phyloP scores from a whole-genome alignment of 176 grass and related monocot genomes.

The Metroxylon sagu region DNA sequence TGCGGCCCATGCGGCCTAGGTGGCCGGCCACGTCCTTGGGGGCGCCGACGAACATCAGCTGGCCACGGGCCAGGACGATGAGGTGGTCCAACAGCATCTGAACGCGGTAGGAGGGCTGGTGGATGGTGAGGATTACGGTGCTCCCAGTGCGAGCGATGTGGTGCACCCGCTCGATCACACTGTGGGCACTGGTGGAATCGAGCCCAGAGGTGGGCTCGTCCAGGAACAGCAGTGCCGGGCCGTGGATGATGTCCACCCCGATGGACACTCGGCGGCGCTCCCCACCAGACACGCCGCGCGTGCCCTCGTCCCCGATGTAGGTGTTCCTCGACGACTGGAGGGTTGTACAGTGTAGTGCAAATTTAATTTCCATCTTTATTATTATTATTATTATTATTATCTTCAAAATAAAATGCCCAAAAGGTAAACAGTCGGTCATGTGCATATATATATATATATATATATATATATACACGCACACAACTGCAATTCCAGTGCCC shows the following conservation, averaged over 20 bases:
- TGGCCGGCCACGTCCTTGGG: conserved; percentile 34
- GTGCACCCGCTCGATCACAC: conserved; percentile 65
- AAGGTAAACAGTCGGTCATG: too few species aligned
- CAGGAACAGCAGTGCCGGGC: conserved; percentile 54
- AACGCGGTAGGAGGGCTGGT: conserved; percentile 62
- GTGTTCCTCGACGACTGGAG: conserved; percentile 38
- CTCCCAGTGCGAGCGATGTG: conserved; percentile 58
- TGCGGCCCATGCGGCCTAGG: conserved; percentile 46
- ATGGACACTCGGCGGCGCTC: conserved; percentile 72
- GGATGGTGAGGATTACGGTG: conserved; percentile 60
- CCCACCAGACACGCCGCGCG: conserved; percentile 52
- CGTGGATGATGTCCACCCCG: conserved; percentile 73
- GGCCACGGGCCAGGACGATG: conserved; percentile 48
- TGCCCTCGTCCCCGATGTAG: conserved; percentile 61
- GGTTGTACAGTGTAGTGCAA: not conserved
- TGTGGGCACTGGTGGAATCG: conserved; percentile 79
- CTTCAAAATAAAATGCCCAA: too few species aligned
- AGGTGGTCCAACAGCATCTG: conserved; percentile 52
- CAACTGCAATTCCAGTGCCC: not conserved
- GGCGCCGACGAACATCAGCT: conserved; percentile 56
- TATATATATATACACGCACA: too few species aligned
- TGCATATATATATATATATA: too few species aligned
- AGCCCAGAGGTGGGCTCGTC: conserved; percentile 71
- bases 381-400: too few species aligned
- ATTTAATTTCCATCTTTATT: too few species aligned